Evolutionary conservation across 2,329 filamentous ascomycete species (phyloP).

Genomic region (Penicillium sp.): DNA sequence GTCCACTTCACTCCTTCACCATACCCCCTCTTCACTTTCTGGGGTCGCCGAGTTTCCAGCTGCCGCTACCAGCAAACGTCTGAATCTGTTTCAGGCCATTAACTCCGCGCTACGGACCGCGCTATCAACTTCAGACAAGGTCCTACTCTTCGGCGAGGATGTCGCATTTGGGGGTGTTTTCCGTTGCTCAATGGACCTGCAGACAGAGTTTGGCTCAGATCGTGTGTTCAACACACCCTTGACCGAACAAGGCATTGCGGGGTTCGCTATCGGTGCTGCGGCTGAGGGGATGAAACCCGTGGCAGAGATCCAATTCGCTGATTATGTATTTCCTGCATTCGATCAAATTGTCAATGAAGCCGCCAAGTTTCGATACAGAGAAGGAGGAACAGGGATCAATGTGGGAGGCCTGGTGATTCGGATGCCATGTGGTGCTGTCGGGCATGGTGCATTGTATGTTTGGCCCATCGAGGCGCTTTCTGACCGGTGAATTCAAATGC

Average conservation of each 20-base stretch:
- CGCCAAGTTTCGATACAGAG: slow-evolving; percentile 80
- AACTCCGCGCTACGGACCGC: slow-evolving; percentile 86
- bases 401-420: slow-evolving; percentile 80
- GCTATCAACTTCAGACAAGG: slow-evolving; percentile 77
- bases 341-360: slow-evolving; percentile 94
- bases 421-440: slow-evolving; percentile 88
- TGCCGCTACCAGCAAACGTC: slow-evolving; percentile 72
- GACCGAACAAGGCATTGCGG: slow-evolving; percentile 90
- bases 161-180: slow-evolving; percentile 97
- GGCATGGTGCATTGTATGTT: slow-evolving; percentile 72
- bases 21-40: slow-evolving; percentile 72
- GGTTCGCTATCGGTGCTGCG: slow-evolving; percentile 87
- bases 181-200: slow-evolving; percentile 86
- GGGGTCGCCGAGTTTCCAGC: slow-evolving; percentile 71
- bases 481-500: neutral
- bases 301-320: slow-evolving; percentile 93
- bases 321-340: slow-evolving; percentile 91
- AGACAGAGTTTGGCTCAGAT: slow-evolving; percentile 81
- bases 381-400: slow-evolving; percentile 63
- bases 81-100: slow-evolving; percentile 93
- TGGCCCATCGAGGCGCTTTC: neutral
- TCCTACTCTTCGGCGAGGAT: slow-evolving; percentile 93
- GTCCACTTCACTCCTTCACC: slow-evolving; percentile 76
- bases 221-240: slow-evolving; percentile 96
- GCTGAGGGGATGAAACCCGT: slow-evolving; percentile 90